phyloP scores from a whole-genome alignment of 2,329 filamentous ascomycete genomes.

The Arachnomyces sp. region DNA sequence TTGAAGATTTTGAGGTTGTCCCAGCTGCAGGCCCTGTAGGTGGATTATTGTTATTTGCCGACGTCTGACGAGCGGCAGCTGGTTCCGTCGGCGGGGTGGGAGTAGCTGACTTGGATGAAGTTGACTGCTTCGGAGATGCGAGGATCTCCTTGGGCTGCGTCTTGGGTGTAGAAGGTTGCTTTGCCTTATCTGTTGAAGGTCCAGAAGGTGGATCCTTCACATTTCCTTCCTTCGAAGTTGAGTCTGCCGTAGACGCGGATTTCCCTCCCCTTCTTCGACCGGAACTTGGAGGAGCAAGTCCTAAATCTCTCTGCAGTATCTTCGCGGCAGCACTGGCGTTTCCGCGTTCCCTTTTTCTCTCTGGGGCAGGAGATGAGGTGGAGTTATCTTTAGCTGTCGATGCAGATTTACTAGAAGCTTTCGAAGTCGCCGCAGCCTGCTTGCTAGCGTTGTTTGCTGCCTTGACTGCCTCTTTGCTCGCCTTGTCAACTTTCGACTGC shows the following conservation, averaged over 20 bases:
- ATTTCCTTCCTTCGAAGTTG: conserved; percentile 13
- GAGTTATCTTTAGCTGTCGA: conserved; percentile 10
- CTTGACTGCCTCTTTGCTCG: conserved; percentile 55
- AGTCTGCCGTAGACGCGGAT: conserved; percentile 16
- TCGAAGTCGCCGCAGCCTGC: conserved; percentile 24
- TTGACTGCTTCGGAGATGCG: conserved; percentile 5
- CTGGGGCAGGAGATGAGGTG: conserved; percentile 28
- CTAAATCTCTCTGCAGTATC: conserved; percentile 57
- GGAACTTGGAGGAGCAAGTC: conserved; percentile 39
- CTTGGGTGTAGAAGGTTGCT: conserved; percentile 4
- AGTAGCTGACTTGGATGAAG: conserved; percentile 6
- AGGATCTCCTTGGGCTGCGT: conserved; percentile 5
- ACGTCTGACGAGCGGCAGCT: conserved; percentile 4
- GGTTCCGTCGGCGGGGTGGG: conserved; percentile 9
- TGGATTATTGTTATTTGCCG: neutral
- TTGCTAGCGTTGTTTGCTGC: conserved; percentile 42
- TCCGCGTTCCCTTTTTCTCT: conserved; percentile 48
- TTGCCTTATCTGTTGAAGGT: neutral
- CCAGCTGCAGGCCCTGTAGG: neutral
- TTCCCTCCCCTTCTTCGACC: conserved; percentile 36
- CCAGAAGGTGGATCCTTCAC: conserved; percentile 3
- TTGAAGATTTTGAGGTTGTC: conserved; percentile 7
- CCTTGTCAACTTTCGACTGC: conserved; percentile 44
- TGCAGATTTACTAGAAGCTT: conserved; percentile 21
- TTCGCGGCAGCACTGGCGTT: conserved; percentile 47